These are phyloP conservation scores for Leccinum fuscescens DNA, from an alignment of 1,284 basidiomycete species.

Conservation along the genomic window DNA sequence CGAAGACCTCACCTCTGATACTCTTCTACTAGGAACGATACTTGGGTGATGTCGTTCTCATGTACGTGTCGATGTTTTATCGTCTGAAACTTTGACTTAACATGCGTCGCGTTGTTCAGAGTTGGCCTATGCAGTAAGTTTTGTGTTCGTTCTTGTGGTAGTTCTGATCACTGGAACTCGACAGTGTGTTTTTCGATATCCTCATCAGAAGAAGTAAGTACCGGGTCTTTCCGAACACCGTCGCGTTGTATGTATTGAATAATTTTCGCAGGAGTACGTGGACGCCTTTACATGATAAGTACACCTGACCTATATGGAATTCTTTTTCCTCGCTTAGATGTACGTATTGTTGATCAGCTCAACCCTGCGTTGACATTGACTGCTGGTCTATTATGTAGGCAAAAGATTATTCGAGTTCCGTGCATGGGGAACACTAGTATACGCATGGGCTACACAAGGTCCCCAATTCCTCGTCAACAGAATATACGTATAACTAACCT, in stretches of 20 bases:
- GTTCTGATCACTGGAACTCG: not conserved
- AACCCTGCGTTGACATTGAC: slow-evolving; percentile 1
- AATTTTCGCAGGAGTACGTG: slow-evolving; percentile 25
- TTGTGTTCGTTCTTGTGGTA: not conserved
- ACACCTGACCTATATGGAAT: not conserved
- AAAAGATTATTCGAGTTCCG: slow-evolving; percentile 30
- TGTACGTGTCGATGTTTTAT: slow-evolving; percentile 20
- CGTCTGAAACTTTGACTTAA: not conserved
- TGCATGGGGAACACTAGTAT: slow-evolving; percentile 33
- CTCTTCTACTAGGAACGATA: slow-evolving; percentile 28
- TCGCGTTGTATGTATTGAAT: slow-evolving; percentile 7
- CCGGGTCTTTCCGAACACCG: not conserved
- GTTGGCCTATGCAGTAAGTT: slow-evolving; percentile 21
- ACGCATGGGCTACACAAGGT: slow-evolving; percentile 36
- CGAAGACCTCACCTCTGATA: slow-evolving; percentile 4
- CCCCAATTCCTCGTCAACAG: not conserved
- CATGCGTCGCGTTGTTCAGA: slow-evolving; percentile 9
- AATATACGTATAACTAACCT: not conserved
- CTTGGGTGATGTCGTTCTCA: slow-evolving; percentile 30
- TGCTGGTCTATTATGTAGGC: slow-evolving; percentile 14
- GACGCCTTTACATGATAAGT: not conserved
- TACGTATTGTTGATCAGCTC: slow-evolving; percentile 8
- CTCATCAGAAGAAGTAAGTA: slow-evolving; percentile 22
- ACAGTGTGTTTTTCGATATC: slow-evolving; percentile 25
- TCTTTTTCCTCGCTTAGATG: slow-evolving; percentile 15